Evolutionary conservation across 805 yeast genomes (phyloP), one percentile per base, ranked within the genome.

Genomic region (Sugiyamaella boreocaroliniensis): DNA sequence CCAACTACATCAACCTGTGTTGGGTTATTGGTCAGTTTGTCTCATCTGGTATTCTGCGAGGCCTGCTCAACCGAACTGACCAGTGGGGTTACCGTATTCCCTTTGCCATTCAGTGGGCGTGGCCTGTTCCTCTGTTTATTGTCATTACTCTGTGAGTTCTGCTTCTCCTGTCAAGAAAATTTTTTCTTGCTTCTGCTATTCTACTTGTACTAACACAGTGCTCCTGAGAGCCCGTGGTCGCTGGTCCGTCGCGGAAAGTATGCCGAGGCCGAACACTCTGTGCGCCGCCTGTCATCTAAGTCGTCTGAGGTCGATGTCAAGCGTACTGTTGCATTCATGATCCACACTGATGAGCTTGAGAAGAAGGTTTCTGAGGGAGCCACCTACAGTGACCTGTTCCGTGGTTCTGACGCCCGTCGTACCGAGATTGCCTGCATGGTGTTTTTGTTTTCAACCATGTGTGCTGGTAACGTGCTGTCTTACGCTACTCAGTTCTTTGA

Each of bases 141-240:
- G 46, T 45, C 15, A 55, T 75, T 77, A 14, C 82, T 81, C 40
- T 75, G 77, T 32, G n/a, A 11, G 37, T 32, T 4, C 37, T 14
- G 3, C n/a, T 14, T 11, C 72, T 79, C 78, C 26, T 22, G 26
- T 22, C 26, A 22, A 22, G 78, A 4, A 9, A 32, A 4, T 9
- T 32, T 32, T 14, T 14, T 10, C 11, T 11, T 72, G 78, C 78
- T 45, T 11, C 9, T 6, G 47, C 6, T 22, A 22, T 22, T 22
- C 4, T 11, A 4, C 12, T 32, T 9, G 3, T 11, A 5, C 37
- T 32, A 45, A 45, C 48, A 34, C 14, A 29, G 40, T 42, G 85
- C 84, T 11, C 68, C 68, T 7, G 84, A 80, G 52, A 76, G 81
- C 9, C 85, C 85, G 29, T 76, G 79, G 76, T 80, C 80, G 78